Evolutionary conservation across 108 stramenopile species (phyloP), one percentile per base, ranked within the genome.

Genomic region (Cylindrotheca closterium): DNA sequence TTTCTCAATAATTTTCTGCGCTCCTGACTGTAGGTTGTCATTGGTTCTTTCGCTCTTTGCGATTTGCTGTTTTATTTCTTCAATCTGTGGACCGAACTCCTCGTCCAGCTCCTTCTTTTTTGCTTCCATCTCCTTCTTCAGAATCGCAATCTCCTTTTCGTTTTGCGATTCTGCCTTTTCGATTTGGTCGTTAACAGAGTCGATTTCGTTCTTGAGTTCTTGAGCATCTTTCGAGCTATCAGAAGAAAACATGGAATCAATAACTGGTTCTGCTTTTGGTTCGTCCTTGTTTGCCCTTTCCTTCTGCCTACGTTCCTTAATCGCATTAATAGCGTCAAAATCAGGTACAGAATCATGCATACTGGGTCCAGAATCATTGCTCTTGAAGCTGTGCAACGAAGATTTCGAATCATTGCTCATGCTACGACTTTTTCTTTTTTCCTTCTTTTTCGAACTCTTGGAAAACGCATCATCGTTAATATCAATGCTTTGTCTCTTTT

Each of bases 141-240:
- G 1, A 15, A 51, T 60, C 1, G 49, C 55, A 12, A 62, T 56
- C 1, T 53, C 28, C 18, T n/a, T 56, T 28, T 65, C 42, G 28
- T 73, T 73, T 30, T 65, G 58, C 8, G 50, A 34, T 24, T 52
- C 46, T 2, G 58, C n/a, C 30, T 65, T 61, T 31, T 73, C 72
- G 30, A 73, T 28, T 1, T 51, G 30, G 28, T 33, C 30, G 22
- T 63, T 60, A 15, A 49, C 52, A 33, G 55, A 55, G 3, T 71
- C 62, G 31, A 71, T 34, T 21, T 25, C 58, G 51, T 73, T 58
- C 22, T 65, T 30, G n/a, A 64, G 24, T 37, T 52, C 29, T 53
- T 63, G n/a, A n/a, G n/a, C n/a, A n/a, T n/a, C n/a, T n/a, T n/a
- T n/a, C n/a, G n/a, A n/a, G n/a, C n/a, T n/a, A n/a, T n/a, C n/a